Evolutionary conservation across 2,329 filamentous ascomycete genomes (phyloP).

Genomic region (Dothidotthia symphoricarpi): DNA sequence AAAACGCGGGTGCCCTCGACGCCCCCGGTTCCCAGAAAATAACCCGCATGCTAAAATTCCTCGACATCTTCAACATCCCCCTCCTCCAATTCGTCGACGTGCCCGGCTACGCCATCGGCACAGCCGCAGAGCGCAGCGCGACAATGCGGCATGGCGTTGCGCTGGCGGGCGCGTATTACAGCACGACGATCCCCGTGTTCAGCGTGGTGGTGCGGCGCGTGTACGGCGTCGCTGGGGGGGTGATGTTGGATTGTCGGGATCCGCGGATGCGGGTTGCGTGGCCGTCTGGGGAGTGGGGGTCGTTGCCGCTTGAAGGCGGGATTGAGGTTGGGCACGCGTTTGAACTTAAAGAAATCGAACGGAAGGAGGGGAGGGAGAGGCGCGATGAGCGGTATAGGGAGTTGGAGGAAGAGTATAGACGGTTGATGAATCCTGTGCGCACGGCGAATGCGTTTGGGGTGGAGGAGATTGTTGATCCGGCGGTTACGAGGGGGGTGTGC

Average conservation of each 20-base stretch:
- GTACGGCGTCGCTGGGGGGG: slow-evolving; percentile 63
- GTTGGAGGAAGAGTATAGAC: slow-evolving; percentile 59
- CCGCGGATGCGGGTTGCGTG: slow-evolving; percentile 62
- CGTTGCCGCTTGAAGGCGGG: slow-evolving; percentile 61
- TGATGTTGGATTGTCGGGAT: slow-evolving; percentile 63
- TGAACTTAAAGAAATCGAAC: slow-evolving; percentile 57
- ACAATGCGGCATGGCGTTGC: slow-evolving; percentile 65
- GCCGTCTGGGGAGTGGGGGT: slow-evolving; percentile 64
- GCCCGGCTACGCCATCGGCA: slow-evolving; percentile 62
- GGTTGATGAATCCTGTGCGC: slow-evolving; percentile 64
- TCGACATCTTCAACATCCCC: slow-evolving; percentile 65
- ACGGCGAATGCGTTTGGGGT: slow-evolving; percentile 64
- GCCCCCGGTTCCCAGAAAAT: slow-evolving; percentile 62
- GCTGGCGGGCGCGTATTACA: slow-evolving; percentile 61
- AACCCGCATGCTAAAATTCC: slow-evolving; percentile 60
- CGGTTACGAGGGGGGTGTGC: slow-evolving; percentile 56
- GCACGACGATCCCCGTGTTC: slow-evolving; percentile 63
- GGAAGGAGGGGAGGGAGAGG: slow-evolving; percentile 51
- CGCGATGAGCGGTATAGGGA: slow-evolving; percentile 53
- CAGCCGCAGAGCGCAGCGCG: slow-evolving; percentile 60
- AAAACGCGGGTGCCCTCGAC: slow-evolving; percentile 60
- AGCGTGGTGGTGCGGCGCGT: slow-evolving; percentile 60
- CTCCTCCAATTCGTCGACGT: slow-evolving; percentile 64
- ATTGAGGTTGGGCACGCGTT: slow-evolving; percentile 64
- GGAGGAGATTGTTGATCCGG: slow-evolving; percentile 65